Evolutionary conservation across 345 rosid species (phyloP), one percentile per base, ranked within the genome.

Genomic region (Moricandia moricandioides): DNA sequence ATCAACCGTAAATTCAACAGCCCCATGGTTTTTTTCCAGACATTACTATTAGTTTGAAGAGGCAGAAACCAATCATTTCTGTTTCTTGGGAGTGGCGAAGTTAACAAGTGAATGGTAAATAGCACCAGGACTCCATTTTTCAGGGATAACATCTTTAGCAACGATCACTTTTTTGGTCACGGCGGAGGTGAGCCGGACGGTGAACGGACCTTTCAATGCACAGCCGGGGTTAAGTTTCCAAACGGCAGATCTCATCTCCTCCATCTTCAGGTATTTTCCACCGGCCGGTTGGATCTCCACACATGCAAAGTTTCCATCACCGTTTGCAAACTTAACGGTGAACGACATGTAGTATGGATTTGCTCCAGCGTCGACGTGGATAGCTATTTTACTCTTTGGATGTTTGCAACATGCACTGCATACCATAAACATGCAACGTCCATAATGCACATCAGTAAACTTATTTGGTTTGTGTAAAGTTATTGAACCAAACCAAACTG

Each of bases 321-420:
- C 95, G n/a, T 85, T 67, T 70, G 60, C 82, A 17, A 39, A 87
- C 49, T 83, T 84, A 3, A 84, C 49, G 7, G 86, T 4, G 9
- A 82, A 76, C 0, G 92, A 87, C 39, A 93, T 80, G 75, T 86
- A 89, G 83, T 82, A 66, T 0, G 91, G 84, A 62, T 80, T 85
- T 7, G 98, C 86, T 8, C 97, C 95, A 0, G 85, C 14, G 67
- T 89, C 93, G 2, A 89, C 81, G 6, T 66, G 84, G 64, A 89
- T 85, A 0, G 85, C 72, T 64, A 91, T 37, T 0, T 51, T 77
- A 24, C 6, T 51, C 7, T 88, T 85, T 0, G 82, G 84, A 52
- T 83, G 88, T 49, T 82, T 72, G 80, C 96, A 91, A 24, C 71
- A 35, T 55, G 89, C 89, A 52, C 97, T 91, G 81, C 80, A 33